phyloP scores from a whole-genome alignment of 352 stramenopile species.

The Aphanomyces cochlioides region DNA sequence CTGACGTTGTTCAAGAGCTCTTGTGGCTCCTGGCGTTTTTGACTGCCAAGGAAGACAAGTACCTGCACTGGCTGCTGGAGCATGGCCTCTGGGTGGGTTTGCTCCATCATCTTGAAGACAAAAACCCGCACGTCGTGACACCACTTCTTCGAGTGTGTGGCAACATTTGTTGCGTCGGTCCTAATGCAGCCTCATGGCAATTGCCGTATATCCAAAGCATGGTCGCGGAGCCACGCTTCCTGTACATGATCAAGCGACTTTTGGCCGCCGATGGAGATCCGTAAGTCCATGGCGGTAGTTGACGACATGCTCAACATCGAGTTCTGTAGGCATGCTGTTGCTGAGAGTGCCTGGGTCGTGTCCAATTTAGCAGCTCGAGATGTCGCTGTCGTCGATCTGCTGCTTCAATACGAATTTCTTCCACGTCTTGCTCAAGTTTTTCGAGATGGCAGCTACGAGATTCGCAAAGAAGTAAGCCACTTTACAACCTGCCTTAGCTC shows the following conservation, averaged over 20 bases:
- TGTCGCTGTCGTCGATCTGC: conserved; percentile 46
- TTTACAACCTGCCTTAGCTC: background rate
- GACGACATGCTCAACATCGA: conserved; percentile 14
- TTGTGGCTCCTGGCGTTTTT: conserved; percentile 85
- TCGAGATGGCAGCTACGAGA: conserved; percentile 54
- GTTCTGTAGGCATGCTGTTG: conserved; percentile 42
- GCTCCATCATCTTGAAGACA: conserved; percentile 55
- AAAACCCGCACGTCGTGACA: conserved; percentile 61
- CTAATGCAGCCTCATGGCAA: conserved; percentile 68
- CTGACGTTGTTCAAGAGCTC: conserved; percentile 64
- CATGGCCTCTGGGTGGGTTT: conserved; percentile 49
- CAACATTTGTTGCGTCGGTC: conserved; percentile 69
- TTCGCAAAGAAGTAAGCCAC: conserved; percentile 53
- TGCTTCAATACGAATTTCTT: conserved; percentile 52
- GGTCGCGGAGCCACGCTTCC: conserved; percentile 45
- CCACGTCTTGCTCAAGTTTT: conserved; percentile 58
- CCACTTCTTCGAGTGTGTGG: conserved; percentile 72
- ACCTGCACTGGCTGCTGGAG: conserved; percentile 62
- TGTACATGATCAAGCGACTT: conserved; percentile 58
- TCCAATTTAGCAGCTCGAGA: conserved; percentile 72
- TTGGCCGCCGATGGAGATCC: conserved; percentile 40
- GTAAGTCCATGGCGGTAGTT: background rate
- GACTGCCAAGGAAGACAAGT: conserved; percentile 71
- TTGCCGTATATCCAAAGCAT: conserved; percentile 53
- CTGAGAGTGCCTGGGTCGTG: conserved; percentile 68